Base-by-base conservation (phyloP, 768 basidiomycete species). In the Amanita rubescens region DNA sequence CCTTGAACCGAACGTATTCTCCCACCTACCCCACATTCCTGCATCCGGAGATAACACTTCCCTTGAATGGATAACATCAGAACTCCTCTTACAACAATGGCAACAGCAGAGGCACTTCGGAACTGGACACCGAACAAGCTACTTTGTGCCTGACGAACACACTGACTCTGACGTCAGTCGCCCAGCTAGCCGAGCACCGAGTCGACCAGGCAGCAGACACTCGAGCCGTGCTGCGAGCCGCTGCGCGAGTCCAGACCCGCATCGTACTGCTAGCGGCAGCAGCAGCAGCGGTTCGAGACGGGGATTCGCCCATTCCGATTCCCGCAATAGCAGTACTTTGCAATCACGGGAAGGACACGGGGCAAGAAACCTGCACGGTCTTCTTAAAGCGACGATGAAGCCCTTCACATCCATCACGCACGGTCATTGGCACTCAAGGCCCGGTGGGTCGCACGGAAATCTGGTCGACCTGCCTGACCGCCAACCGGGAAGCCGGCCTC, bases 51-150 rank as follows among this genome's bases (percentile, higher is more conserved):
- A 68, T 39, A 68, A 68, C 52, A 71, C 76, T 0, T 76, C 81
- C 3, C 73, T 89, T 49, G 84, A 89, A 49, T 90, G 87, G 82
- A 80, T 91, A 53, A 90, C 93, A 66, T 87, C 87, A 5, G 93
- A 94, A 68, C 76, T 95, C 3, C 71, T 94, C 25, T 55, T 27
- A 27, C 52, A 43, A 24, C 52, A 42, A 19, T 10, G n/a, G 38
- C 38, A 30, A 19, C 17, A 35, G 6, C 17, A 30, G 12, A 25
- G 19, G 34, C 11, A 1, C 6, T 3, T 34, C 25, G 15, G 33
- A 1, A 6, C 49, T 37, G n/a, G 37, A 11, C 24, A 3, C 9
- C 37, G 49, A n/a, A 15, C 49, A 22, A 39, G 20, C n/a, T 50
- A 25, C 35, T 15, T 25, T 12, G 20, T 48, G 8, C 34, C 34